Evolutionary conservation across 1,139 yeast species (phyloP).

Genomic region (Candida tetrigidarum): DNA sequence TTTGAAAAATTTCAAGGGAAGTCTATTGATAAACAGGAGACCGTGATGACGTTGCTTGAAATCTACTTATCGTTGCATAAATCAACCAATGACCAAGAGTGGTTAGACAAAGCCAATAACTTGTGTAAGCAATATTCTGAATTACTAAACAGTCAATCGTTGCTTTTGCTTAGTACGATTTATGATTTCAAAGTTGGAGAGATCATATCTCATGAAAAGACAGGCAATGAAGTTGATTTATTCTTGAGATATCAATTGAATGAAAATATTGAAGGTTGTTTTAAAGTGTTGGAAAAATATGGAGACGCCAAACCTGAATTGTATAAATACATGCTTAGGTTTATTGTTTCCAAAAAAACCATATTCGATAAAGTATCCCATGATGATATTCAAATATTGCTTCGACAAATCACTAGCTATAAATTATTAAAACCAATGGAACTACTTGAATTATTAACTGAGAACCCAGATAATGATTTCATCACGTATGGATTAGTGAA

Average conservation of each 20-base stretch:
- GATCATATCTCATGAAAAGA: slow-evolving; percentile 33
- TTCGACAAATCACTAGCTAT: slow-evolving; percentile 55
- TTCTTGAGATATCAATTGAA: slow-evolving; percentile 67
- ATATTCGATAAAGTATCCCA: slow-evolving; percentile 53
- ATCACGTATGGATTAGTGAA: slow-evolving; percentile 78
- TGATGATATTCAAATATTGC: slow-evolving; percentile 50
- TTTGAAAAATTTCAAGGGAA: slow-evolving; percentile 80
- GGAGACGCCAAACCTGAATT: slow-evolving; percentile 69
- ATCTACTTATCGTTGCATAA: slow-evolving; percentile 69
- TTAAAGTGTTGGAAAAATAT: slow-evolving; percentile 57
- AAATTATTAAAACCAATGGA: slow-evolving; percentile 76
- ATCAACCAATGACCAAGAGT: slow-evolving; percentile 39
- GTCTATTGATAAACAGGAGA: slow-evolving; percentile 67
- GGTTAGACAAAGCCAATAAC: slow-evolving; percentile 68
- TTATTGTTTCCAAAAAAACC: slow-evolving; percentile 61
- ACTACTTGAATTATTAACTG: slow-evolving; percentile 62
- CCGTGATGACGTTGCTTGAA: slow-evolving; percentile 80
- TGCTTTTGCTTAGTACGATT: slow-evolving; percentile 69
- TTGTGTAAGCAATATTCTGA: slow-evolving; percentile 50
- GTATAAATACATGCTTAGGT: slow-evolving; percentile 66
- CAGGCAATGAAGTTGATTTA: slow-evolving; percentile 63
- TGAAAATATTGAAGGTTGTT: slow-evolving; percentile 60
- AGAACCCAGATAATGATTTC: slow-evolving; percentile 47
- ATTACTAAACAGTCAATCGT: slow-evolving; percentile 58
- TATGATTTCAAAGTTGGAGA: slow-evolving; percentile 59